Base-by-base conservation (phyloP, 2,329 filamentous ascomycete species). In the Passalora sequoiae region DNA sequence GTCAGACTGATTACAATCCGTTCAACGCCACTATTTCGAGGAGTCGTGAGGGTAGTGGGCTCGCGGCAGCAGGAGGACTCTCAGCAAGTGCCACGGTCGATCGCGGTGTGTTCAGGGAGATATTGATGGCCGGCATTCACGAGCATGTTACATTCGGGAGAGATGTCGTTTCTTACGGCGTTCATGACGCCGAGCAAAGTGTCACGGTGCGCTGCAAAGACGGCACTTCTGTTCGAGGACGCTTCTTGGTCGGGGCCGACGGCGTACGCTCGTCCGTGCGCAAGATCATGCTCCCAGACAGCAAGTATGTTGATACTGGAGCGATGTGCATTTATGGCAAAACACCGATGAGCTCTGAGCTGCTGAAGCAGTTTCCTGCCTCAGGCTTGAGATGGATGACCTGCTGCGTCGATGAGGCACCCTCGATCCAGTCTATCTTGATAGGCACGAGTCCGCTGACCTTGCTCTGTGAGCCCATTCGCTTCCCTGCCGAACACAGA, bases 291-390 rank as follows among this genome's bases (percentile, higher is more conserved):
- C 28, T 60, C 3, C 57, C 51, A 21, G 33, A 46, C 6, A 39
- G 46, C 35, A 40, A 41, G n/a, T 32, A 50, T 22, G 30, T 53
- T 4, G 55, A 57, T 38, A 55, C 50, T 2, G 55, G 49, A 4
- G 52, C 43, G 6, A 22, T 43, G 6, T 51, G 46, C 30, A 47
- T 59, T 22, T 58, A 52, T 28, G 56, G 56, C 45, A 59, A 59
- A 41, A 57, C 55, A 0, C 46, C 39, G 16, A 32, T 58, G 39
- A 54, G 51, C 6, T 44, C 50, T 20, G 49, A 46, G 6, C 33
- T 55, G 17, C 31, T 47, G 10, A 22, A 29, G 13, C 27, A 38
- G 19, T 55, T 51, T 30, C 53, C 53, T 16, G 44, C 43, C 22
- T 44, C 46, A 38, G 50, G 43, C 8, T 38, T 53, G 10, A 35